Conservation (phyloP, 208 protist genomes). For the Wallacemonas sp. region DNA sequence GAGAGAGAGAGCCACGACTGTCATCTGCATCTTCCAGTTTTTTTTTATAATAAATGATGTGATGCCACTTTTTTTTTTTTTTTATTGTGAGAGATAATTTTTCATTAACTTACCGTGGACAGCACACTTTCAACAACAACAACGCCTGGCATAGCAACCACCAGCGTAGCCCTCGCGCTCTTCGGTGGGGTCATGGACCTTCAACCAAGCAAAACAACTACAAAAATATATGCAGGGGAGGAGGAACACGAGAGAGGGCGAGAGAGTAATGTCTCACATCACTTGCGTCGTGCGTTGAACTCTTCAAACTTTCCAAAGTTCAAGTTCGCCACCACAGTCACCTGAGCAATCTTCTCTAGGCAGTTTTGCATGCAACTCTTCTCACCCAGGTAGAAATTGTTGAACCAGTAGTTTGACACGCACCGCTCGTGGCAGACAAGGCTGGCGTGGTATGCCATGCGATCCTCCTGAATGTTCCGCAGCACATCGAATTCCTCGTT, state of each 20-base stretch:
- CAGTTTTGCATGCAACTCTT: constrained; percentile 89
- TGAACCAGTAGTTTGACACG: constrained; percentile 74
- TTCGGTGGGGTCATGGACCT: no score
- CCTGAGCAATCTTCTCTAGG: constrained; percentile 84
- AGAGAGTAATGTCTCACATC: not conserved
- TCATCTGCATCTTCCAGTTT: no score
- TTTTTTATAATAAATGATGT: no score
- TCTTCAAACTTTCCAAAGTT: constrained; percentile 84
- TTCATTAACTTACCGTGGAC: constrained; percentile 11
- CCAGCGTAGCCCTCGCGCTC: no score
- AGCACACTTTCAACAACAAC: no score
- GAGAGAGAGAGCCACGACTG: no score
- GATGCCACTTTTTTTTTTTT: constrained; percentile 29
- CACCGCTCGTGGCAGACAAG: constrained; percentile 83
- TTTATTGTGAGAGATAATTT: constrained; percentile 14
- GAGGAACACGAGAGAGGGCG: not conserved
- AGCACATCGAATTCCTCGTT: constrained; percentile 84
- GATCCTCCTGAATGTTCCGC: constrained; percentile 86
- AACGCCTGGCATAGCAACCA: no score
- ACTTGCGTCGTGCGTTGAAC: constrained; percentile 17
- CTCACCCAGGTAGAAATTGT: constrained; percentile 76
- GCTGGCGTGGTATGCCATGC: constrained; percentile 76
- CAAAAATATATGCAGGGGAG: not conserved
- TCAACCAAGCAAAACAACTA: not conserved
- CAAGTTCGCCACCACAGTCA: constrained; percentile 84